These are phyloP conservation scores for Truncatella angustata DNA, from an alignment of 2,329 filamentous ascomycete genomes.

Conservation along the genomic window DNA sequence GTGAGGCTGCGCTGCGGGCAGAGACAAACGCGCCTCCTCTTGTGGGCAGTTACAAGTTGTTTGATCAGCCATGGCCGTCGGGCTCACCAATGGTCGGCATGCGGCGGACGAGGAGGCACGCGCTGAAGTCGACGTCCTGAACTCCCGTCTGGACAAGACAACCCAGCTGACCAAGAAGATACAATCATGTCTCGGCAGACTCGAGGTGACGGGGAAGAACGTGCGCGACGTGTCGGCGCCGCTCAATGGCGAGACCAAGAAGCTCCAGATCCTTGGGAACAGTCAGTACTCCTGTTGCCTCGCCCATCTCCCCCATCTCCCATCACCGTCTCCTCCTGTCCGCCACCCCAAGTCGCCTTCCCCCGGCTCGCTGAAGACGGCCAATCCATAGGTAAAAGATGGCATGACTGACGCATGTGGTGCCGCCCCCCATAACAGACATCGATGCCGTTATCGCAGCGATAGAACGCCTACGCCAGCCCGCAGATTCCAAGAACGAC, in stretches of 20 bases:
- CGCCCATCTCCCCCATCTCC: too few species aligned
- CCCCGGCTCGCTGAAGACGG: too few species aligned
- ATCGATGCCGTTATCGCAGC: conserved; percentile 82
- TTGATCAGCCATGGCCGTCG: conserved; percentile 47
- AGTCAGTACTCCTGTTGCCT: conserved; percentile 60
- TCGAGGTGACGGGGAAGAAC: conserved; percentile 86
- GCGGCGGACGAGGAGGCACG: conserved; percentile 65
- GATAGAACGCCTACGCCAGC: conserved; percentile 84
- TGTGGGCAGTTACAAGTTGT: background rate
- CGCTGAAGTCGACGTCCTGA: conserved; percentile 69
- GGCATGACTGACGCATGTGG: too few species aligned
- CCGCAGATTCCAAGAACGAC: conserved; percentile 86
- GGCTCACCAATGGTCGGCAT: conserved; percentile 43
- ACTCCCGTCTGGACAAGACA: conserved; percentile 82
- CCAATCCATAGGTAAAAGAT: too few species aligned
- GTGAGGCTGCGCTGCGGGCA: too few species aligned
- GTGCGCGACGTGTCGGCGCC: conserved; percentile 91
- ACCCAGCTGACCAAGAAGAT: conserved; percentile 94
- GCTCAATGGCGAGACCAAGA: conserved; percentile 88
- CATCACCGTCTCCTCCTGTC: too few species aligned
- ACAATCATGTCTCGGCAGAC: conserved; percentile 76
- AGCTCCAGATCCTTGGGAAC: conserved; percentile 79
- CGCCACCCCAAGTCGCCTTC: too few species aligned
- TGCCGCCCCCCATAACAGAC: too few species aligned
- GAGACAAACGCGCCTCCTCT: too few species aligned